Conservation (phyloP, 768 basidiomycete species). For the Pleurotus ostreatus region DNA sequence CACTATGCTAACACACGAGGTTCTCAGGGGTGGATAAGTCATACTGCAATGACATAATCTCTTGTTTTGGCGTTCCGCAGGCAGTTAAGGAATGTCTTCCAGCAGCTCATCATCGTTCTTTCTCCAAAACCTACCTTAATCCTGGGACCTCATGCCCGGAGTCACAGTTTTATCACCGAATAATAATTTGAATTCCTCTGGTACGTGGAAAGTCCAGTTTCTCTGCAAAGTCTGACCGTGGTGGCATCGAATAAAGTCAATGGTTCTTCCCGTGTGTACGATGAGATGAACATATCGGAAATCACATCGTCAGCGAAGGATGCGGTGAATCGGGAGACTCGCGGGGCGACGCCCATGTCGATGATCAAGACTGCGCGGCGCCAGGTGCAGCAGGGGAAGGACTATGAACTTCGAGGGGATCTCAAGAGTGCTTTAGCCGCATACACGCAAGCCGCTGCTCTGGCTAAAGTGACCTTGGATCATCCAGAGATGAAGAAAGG, state of each 20-base stretch:
- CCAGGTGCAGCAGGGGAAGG: slow-evolving; percentile 50
- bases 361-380: slow-evolving; percentile 61
- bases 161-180: slow-evolving; percentile 12
- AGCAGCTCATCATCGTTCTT: background rate
- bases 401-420: slow-evolving; percentile 53
- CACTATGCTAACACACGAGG: too few species aligned
- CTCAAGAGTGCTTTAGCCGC: slow-evolving; percentile 56
- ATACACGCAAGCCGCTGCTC: slow-evolving; percentile 57
- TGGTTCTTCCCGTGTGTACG: slow-evolving; percentile 19
- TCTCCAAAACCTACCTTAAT: slow-evolving; percentile 2
- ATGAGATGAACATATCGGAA: slow-evolving; percentile 35
- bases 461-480: slow-evolving; percentile 56
- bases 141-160: slow-evolving; percentile 14
- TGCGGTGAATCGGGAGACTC: slow-evolving; percentile 45
- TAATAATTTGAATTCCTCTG: slow-evolving; percentile 8
- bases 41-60: too few species aligned
- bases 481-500: slow-evolving; percentile 55
- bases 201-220: slow-evolving; percentile 4
- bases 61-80: too few species aligned
- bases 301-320: slow-evolving; percentile 44
- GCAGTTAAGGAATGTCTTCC: too few species aligned
- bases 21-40: too few species aligned
- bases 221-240: background rate
- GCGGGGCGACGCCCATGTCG: slow-evolving; percentile 54
- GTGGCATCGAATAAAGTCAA: slow-evolving; percentile 7